Evolutionary conservation across 371 early-diverging fungal genomes (phyloP), one percentile per base, ranked within the genome.

Genomic region (Mucor saturninus): DNA sequence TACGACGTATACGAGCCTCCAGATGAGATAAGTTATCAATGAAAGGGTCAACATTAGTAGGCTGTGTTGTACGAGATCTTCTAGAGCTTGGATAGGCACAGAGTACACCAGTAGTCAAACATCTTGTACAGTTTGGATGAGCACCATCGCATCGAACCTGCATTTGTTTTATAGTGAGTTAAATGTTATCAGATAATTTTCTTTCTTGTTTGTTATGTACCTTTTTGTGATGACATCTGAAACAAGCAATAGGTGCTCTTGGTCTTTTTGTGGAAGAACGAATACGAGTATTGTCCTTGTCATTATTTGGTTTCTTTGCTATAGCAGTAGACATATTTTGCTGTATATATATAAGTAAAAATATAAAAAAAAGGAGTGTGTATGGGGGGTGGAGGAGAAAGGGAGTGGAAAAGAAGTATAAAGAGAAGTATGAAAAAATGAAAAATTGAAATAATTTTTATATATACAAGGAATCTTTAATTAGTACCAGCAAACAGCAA

Each of bases 91-190:
- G 80, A 48, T 76, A 79, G 15, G 80, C 77, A 35, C 80, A 79
- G 6, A 76, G 43, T 3, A 76, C 68, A 31, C 77, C 77, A 7
- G 75, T 76, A 13, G 73, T 63, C 6, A 72, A 48, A 40, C 80
- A 79, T 52, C 80, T 60, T 48, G 73, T 71, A 56, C 80, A 79
- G 30, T 76, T 79, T 11, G 80, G 80, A 49, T 71, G 76, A 11
- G 56, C 56, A 10, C 80, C 80, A 56, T 79, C 77, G 50, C 80
- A 79, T 14, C 80, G 80, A 2, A 79, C 79, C 77, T 77, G 31
- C n/a, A 21, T 32, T 50, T 51, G 49, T 28, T 0, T 58, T 35
- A 35, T 6, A 35, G 8, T 35, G 8, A 21, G 21, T 21, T 35
- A 35, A 35, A 35, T 0, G 0, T 35, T 6, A 6, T 8, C 35